Base-by-base conservation (phyloP, 2,329 filamentous ascomycete species). In the Neonectria punicea region DNA sequence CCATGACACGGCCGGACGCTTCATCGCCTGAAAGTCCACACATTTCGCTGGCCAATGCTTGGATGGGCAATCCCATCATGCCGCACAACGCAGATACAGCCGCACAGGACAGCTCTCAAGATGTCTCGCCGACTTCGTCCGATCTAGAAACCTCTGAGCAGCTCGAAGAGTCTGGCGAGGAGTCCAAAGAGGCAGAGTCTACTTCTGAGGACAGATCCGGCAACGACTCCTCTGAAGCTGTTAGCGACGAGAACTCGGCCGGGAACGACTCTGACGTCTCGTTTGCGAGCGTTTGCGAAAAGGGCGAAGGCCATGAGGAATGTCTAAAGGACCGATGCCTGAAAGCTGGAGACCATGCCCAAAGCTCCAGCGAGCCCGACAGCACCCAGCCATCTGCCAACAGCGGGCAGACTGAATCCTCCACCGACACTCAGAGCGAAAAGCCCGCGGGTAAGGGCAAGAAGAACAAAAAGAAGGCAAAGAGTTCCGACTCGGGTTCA, bases 391-490 rank as follows among this genome's bases (percentile, higher is more conserved):
- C 47, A 18, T 53, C 62, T 22, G n/a, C n/a, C 46, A 28, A 49
- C 4, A 25, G 18, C 25, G n/a, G 44, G 20, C 36, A 44, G 51
- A 56, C 22, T 13, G 53, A 65, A 46, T 16, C 25, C 2, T 46
- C 20, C 13, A 8, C 44, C 13, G 51, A 50, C 7, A 36, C 6
- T 13, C 20, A 44, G 32, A 36, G 18, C 5, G 44, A n/a, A 49
- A 43, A 2, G 44, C 28, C n/a, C 18, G 49, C 16, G 32, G 39
- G 16, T 34, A 47, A 34, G 8, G 25, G 20, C 32, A 57, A 22
- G 28, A 72, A 72, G 28, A 8, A 14, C 28, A 57, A 49, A 16
- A 58, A 64, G 11, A 61, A 61, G 20, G n/a, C 28, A 3, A 65
- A 64, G 18, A 53, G 53, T 1, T 3, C 20, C n/a, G 60, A 50